These are phyloP conservation scores for Pseudocercospora musae DNA, from an alignment of 2,329 filamentous ascomycete genomes.

Conservation along the genomic window DNA sequence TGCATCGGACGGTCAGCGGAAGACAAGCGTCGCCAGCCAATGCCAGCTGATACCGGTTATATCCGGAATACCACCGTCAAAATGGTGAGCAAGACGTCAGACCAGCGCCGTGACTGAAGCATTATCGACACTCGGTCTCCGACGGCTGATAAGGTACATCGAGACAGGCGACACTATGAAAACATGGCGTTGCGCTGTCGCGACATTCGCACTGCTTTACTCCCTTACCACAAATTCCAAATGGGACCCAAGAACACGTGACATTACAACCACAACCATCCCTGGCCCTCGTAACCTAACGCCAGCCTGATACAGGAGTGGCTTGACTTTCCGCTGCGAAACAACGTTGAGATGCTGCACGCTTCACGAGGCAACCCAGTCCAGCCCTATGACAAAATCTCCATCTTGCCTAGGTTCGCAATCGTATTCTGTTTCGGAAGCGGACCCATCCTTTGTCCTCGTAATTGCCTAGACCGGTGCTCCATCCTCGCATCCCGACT, in stretches of 20 bases:
- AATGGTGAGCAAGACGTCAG: constrained; percentile 1
- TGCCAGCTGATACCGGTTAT: not conserved
- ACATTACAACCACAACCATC: not conserved
- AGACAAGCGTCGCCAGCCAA: not conserved
- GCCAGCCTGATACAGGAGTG: not conserved
- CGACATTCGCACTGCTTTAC: not conserved
- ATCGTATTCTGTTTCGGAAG: not conserved
- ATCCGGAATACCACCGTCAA: not conserved
- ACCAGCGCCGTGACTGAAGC: not conserved
- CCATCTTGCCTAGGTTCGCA: not conserved
- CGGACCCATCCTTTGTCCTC: not conserved
- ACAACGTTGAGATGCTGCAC: not conserved
- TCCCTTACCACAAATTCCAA: not conserved
- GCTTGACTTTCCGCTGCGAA: not conserved
- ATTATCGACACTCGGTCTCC: not conserved
- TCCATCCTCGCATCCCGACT: not conserved
- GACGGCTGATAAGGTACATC: not conserved
- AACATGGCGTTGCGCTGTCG: not conserved
- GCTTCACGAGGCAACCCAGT: not conserved
- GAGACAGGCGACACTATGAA: not conserved
- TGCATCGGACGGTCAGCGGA: not conserved
- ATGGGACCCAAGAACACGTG: not conserved
- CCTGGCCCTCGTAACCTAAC: not conserved
- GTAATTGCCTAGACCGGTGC: not conserved
- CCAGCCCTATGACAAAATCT: not conserved